These are phyloP conservation scores for Nitzschia sp. DNA, from an alignment of 108 stramenopile genomes.

Conservation along the genomic window DNA sequence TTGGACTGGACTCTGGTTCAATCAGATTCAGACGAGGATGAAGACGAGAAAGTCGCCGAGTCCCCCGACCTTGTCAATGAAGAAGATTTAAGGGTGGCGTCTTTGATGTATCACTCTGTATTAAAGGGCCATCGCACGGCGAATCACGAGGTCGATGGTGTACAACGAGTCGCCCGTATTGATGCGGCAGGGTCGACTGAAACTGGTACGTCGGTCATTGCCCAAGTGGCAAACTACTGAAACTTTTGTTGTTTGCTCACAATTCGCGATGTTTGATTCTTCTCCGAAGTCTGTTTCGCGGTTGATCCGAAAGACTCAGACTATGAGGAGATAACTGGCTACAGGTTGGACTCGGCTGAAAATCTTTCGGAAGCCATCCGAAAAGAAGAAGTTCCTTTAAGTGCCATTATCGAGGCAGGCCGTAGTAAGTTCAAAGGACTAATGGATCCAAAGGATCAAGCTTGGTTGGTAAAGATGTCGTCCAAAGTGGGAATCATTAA, in stretches of 20 bases:
- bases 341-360: conserved; percentile 8
- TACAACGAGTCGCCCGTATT: neutral
- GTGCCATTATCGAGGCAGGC: neutral
- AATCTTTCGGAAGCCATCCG: neutral
- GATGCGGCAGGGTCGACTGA: neutral
- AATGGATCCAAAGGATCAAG: neutral
- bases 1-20: neutral
- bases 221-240: too few species aligned
- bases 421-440: neutral
- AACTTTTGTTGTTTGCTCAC: neutral
- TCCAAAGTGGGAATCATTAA: too few species aligned
- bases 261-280: neutral
- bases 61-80: neutral
- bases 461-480: neutral
- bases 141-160: neutral
- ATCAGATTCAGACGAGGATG: neutral
- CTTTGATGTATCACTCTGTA: neutral
- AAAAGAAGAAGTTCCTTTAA: neutral
- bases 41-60: neutral
- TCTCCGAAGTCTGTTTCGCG: conserved; percentile 2
- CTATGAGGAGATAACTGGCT: neutral
- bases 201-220: conserved; percentile 9
- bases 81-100: conserved; percentile 1
- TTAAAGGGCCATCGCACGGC: neutral
- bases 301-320: neutral